Evolutionary conservation across 805 yeast species (phyloP), one percentile per base, ranked within the genome.

Genomic region (Debaryomyces prosopidis): DNA sequence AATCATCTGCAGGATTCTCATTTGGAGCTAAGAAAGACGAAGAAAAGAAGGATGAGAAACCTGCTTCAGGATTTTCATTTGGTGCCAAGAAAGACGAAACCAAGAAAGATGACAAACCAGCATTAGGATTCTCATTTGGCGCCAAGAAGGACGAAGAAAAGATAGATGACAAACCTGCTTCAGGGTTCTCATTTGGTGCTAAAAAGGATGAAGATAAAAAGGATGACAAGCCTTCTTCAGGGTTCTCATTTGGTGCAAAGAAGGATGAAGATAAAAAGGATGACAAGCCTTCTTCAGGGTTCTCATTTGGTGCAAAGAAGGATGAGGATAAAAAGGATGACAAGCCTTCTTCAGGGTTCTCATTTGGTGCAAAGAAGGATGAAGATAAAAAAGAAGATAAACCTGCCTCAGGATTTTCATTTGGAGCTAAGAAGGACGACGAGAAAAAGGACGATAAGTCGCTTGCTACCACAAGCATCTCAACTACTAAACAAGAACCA

Each of bases 201-300:
- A 46, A 50, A 35, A 45, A 48, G 20, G 38, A 59, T 2, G 54
- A 43, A 16, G 52, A 49, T n/a, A 52, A 51, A 40, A 53, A 47
- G 34, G 51, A 46, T 16, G 55, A 46, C 23, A 51, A 52, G 47
- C 48, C 47, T 32, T 63, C 42, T 4, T 48, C 54, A 6, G 60
- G 62, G 2, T 58, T 62, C 37, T 45, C 59, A 3, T 59, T 63
- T 47, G 68, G 67, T 11, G 54, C 58, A 14, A 61, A 59, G 62
- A 52, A 28, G 17, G 51, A 49, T 26, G 59, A 54, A 14, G 58
- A 44, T 4, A 52, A 50, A 36, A 56, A 55, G 27, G 55, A 45
- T 27, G 55, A 48, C 11, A 57, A 54, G 37, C 53, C 59, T n/a
- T 42, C 49, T 10, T 33, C 42, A 34, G 59, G 54, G 2, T 51